phyloP scores from a whole-genome alignment of 2,329 filamentous ascomycete species.

The Curvularia sp. region DNA sequence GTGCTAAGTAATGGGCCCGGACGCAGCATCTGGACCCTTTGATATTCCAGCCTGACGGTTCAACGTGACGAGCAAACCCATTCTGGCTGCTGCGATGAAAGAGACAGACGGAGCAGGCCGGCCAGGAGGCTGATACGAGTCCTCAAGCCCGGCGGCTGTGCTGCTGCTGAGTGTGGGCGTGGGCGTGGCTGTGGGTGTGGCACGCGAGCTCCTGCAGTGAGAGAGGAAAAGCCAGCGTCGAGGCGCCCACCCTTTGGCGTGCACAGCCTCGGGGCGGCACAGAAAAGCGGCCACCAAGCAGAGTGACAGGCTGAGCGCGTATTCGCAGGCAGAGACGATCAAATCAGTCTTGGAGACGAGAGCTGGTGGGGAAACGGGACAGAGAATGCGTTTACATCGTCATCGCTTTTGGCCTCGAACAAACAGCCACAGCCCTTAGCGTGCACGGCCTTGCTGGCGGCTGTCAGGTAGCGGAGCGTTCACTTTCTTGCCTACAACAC shows the following conservation, averaged over 20 bases:
- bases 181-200: conserved; percentile 17
- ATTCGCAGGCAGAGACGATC: conserved; percentile 5
- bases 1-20: conserved; percentile 1
- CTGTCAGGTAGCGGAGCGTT: conserved; percentile 22
- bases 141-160: neutral
- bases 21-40: conserved; percentile 13
- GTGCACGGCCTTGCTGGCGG: conserved; percentile 14
- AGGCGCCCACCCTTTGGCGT: conserved; percentile 13
- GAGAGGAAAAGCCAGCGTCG: neutral
- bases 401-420: conserved; percentile 20
- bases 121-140: conserved; percentile 8
- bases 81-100: neutral
- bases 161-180: too few relatives aligned
- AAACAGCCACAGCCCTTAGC: conserved; percentile 20
- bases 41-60: neutral
- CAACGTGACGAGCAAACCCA: neutral
- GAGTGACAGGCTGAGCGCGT: conserved; percentile 7
- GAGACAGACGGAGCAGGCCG: neutral
- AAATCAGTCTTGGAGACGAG: conserved; percentile 4
- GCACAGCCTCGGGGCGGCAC: conserved; percentile 14
- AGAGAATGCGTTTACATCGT: conserved; percentile 33
- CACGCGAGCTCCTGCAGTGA: conserved; percentile 32
- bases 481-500: conserved; percentile 29
- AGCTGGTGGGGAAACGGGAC: conserved; percentile 23
- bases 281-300: neutral